phyloP scores from a whole-genome alignment of 2,329 filamentous ascomycete species.

The Xylariaceae sp. region DNA sequence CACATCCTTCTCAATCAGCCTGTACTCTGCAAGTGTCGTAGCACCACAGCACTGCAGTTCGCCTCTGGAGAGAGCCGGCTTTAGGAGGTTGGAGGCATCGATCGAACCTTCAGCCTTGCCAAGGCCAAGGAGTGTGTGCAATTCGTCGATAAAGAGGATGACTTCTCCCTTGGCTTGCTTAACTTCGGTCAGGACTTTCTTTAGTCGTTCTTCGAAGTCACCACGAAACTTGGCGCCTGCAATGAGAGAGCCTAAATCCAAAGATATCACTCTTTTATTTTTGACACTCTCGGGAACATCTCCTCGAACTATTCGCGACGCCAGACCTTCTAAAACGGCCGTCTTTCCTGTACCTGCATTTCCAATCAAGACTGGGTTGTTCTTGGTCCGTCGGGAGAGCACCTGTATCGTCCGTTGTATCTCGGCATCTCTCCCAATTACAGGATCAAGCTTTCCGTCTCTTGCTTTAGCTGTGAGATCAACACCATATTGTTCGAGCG shows the following conservation, averaged over 20 bases:
- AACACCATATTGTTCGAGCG: conserved; percentile 88
- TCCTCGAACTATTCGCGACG: conserved; percentile 86
- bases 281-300: conserved; percentile 97
- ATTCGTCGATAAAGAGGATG: conserved; percentile 93
- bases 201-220: conserved; percentile 94
- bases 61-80: conserved; percentile 89
- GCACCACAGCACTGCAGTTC: conserved; percentile 96
- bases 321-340: conserved; percentile 88
- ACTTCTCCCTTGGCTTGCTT: conserved; percentile 87
- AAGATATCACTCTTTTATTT: conserved; percentile 84
- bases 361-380: conserved; percentile 94
- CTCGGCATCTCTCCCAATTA: conserved; percentile 90
- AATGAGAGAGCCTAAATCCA: conserved; percentile 92
- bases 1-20: conserved; percentile 93
- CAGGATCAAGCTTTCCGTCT: conserved; percentile 91
- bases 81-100: conserved; percentile 92
- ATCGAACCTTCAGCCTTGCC: conserved; percentile 97
- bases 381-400: conserved; percentile 90
- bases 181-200: conserved; percentile 89
- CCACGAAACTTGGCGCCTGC: conserved; percentile 95
- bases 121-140: conserved; percentile 88
- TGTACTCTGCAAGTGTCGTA: conserved; percentile 91
- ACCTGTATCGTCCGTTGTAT: conserved; percentile 96
- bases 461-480: conserved; percentile 86
- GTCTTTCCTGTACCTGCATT: conserved; percentile 93